Conservation (phyloP, 345 rosid species). For the Chamaenerion angustifolium region DNA sequence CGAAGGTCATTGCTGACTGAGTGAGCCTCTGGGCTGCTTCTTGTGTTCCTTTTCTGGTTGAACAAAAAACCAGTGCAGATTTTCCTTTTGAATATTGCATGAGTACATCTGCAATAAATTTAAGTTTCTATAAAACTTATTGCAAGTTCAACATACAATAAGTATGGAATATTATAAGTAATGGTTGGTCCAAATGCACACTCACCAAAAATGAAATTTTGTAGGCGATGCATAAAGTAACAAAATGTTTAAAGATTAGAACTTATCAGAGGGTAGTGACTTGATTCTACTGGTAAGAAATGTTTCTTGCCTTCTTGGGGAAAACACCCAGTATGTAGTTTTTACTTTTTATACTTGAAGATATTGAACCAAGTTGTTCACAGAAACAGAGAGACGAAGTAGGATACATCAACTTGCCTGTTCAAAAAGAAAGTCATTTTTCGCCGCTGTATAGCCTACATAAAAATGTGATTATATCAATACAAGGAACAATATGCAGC, state of each 20-base stretch:
- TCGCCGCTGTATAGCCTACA: conserved; percentile 84
- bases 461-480: conserved; percentile 7
- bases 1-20: conserved; percentile 72
- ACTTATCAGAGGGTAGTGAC: background rate
- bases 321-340: background rate
- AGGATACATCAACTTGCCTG: conserved; percentile 32
- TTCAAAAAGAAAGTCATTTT: conserved; percentile 94
- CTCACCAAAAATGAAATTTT: conserved; percentile 92
- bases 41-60: conserved; percentile 95
- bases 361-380: too few species aligned
- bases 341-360: too few species aligned
- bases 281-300: background rate
- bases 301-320: conserved; percentile 2
- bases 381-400: conserved; percentile 2
- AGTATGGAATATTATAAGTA: background rate
- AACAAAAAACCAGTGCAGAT: conserved; percentile 95
- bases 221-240: conserved; percentile 66
- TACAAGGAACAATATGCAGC: background rate
- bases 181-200: conserved; percentile 8
- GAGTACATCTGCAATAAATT: conserved; percentile 46
- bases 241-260: conserved; percentile 8
- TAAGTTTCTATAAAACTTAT: too few species aligned
- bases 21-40: conserved; percentile 86
- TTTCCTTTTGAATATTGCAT: conserved; percentile 87
- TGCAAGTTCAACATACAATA: background rate